Evolutionary conservation across 306 rosid species (phyloP).

Genomic region (Adenanthera pavonina): DNA sequence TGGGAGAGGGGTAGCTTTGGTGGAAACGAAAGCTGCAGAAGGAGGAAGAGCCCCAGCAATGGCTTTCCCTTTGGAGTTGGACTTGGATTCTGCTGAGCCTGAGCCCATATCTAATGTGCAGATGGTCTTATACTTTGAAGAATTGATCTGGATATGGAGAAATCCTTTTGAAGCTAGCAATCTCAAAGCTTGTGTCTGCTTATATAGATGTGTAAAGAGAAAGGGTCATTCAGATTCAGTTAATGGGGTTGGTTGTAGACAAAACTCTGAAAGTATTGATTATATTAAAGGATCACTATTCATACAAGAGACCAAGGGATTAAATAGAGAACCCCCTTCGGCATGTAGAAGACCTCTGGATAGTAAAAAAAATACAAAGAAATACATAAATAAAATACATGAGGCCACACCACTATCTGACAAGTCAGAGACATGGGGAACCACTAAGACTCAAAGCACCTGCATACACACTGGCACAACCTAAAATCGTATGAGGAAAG

Average conservation of each 20-base stretch:
- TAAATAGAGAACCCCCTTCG: too few species aligned
- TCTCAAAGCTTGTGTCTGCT: conserved; percentile 10
- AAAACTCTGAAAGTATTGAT: too few species aligned
- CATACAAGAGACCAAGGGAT: too few species aligned
- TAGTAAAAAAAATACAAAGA: too few species aligned
- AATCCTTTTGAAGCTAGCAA: background rate
- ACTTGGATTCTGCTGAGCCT: conserved; percentile 48
- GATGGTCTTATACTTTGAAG: conserved; percentile 16
- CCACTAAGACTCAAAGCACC: too few species aligned
- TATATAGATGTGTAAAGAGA: background rate
- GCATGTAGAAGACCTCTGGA: too few species aligned
- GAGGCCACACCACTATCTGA: too few species aligned
- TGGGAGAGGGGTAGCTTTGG: conserved; percentile 45
- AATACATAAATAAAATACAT: too few species aligned
- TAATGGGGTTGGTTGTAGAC: conserved; percentile 31
- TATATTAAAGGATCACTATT: too few species aligned
- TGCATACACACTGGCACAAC: too few species aligned
- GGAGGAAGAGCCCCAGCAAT: background rate
- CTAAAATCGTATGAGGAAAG: too few species aligned
- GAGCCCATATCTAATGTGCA: conserved; percentile 47
- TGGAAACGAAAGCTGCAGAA: conserved; percentile 24
- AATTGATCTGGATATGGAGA: background rate
- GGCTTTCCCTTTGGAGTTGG: conserved; percentile 54
- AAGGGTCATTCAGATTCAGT: conserved; percentile 27
- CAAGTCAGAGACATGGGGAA: too few species aligned